Percentiles rank a stretch among this genome's conserved stretches.
phyloP scores from a whole-genome alignment of 1,139 yeast species.

The Pichia sp. region DNA sequence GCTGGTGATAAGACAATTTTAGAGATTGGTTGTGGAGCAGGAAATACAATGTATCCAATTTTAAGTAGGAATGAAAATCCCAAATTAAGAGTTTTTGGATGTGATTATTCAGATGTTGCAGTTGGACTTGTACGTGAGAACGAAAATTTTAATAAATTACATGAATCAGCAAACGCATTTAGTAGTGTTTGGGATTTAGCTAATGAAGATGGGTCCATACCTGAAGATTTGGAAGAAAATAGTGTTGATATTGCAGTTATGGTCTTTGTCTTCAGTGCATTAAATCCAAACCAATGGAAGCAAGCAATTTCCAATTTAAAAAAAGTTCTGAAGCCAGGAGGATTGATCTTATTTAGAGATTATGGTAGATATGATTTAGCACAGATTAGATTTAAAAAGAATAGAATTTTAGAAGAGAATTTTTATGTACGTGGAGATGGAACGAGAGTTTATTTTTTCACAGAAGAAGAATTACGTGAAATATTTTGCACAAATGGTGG shows the following conservation, averaged over 20 bases:
- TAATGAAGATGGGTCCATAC: slow-evolving; percentile 63
- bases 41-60: slow-evolving; percentile 91
- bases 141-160: slow-evolving; percentile 45
- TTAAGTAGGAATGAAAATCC: slow-evolving; percentile 75
- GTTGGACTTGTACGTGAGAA: slow-evolving; percentile 72
- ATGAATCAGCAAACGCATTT: slow-evolving; percentile 39
- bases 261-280: slow-evolving; percentile 90
- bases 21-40: slow-evolving; percentile 98
- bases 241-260: slow-evolving; percentile 87
- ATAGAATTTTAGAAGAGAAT: slow-evolving; percentile 80
- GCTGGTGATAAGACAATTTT: slow-evolving; percentile 68
- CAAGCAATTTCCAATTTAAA: slow-evolving; percentile 66
- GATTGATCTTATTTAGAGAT: slow-evolving; percentile 82
- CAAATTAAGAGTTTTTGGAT: slow-evolving; percentile 69
- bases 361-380: slow-evolving; percentile 95
- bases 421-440: slow-evolving; percentile 98
- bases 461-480: slow-evolving; percentile 79
- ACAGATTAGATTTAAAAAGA: slow-evolving; percentile 87
- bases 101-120: slow-evolving; percentile 86
- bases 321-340: slow-evolving; percentile 84
- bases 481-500: slow-evolving; percentile 53
- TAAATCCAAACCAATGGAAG: slow-evolving; percentile 87
- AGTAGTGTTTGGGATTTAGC: slow-evolving; percentile 97
- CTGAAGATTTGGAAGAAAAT: slow-evolving; percentile 74
- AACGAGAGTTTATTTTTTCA: slow-evolving; percentile 92